phyloP scores from a whole-genome alignment of 495 filamentous ascomycete species.

The Hypoxylon lienhwacheense region DNA sequence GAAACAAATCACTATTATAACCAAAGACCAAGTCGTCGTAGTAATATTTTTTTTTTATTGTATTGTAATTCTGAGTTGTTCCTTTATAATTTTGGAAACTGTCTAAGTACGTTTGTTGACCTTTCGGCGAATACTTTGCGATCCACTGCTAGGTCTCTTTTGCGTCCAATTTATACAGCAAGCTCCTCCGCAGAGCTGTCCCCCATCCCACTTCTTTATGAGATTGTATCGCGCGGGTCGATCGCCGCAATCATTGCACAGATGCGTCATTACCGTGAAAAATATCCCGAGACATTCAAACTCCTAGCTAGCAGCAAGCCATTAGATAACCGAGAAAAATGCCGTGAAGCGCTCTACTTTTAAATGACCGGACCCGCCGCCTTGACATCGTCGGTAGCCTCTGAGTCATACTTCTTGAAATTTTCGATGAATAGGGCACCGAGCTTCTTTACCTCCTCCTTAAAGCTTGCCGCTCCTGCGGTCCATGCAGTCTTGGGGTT shows the following conservation, averaged over 20 bases:
- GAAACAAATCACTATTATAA: too few relatives aligned
- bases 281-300: slow-evolving; percentile 26
- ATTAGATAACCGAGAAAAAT: slow-evolving; percentile 2
- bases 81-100: too few relatives aligned
- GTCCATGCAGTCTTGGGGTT: slow-evolving; percentile 95
- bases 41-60: too few relatives aligned
- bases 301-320: slow-evolving; percentile 14
- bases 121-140: too few relatives aligned
- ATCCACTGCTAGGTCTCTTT: slow-evolving; percentile 12
- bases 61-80: too few relatives aligned
- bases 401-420: slow-evolving; percentile 90
- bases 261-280: slow-evolving; percentile 24
- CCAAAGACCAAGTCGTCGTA: too few relatives aligned
- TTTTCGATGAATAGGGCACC: slow-evolving; percentile 88
- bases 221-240: slow-evolving; percentile 11
- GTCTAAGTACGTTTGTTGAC: too few relatives aligned
- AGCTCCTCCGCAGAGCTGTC: background rate
- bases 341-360: slow-evolving; percentile 21
- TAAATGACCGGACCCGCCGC: slow-evolving; percentile 63
- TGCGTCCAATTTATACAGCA: slow-evolving; percentile 20
- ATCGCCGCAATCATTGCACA: slow-evolving; percentile 10
- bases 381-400: slow-evolving; percentile 83
- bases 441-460: slow-evolving; percentile 84
- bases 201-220: slow-evolving; percentile 3
- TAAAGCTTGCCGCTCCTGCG: slow-evolving; percentile 73